phyloP scores from a whole-genome alignment of 1,284 basidiomycete genomes.

The Retiboletus fuscus region DNA sequence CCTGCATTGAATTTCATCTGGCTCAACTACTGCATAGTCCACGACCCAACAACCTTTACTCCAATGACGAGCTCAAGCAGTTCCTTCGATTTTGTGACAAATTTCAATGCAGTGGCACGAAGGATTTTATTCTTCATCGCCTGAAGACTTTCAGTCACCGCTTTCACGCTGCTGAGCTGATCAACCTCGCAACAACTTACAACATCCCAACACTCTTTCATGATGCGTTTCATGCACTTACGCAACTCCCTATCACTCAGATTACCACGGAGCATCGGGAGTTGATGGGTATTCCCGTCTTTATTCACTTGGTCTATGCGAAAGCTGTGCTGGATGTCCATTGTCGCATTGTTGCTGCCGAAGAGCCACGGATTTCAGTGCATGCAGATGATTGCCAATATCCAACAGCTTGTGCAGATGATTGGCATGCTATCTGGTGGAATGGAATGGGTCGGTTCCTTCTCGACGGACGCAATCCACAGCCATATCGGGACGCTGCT shows the following conservation, averaged over 20 bases:
- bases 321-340: constrained; percentile 19
- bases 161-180: constrained; percentile 17
- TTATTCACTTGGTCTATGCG: not conserved
- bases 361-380: constrained; percentile 16
- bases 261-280: constrained; percentile 6
- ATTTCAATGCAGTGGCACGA: constrained; percentile 3
- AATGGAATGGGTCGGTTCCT: constrained; percentile 33
- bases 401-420: constrained; percentile 8
- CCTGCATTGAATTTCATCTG: not conserved
- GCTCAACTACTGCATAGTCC: not conserved
- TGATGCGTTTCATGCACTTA: constrained; percentile 8
- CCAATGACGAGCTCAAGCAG: not conserved
- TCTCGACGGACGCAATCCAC: constrained; percentile 23
- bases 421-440: constrained; percentile 31
- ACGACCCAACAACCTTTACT: not conserved
- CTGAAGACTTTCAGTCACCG: not conserved
- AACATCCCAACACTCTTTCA: constrained; percentile 2
- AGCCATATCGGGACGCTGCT: constrained; percentile 20
- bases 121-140: constrained; percentile 8
- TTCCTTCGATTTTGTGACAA: constrained; percentile 8
- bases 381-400: constrained; percentile 21
- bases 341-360: constrained; percentile 12
- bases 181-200: constrained; percentile 16
- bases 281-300: constrained; percentile 9
- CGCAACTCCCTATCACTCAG: not conserved